phyloP scores from a whole-genome alignment of 305 asterid genomes.

The Galium porrigens region DNA sequence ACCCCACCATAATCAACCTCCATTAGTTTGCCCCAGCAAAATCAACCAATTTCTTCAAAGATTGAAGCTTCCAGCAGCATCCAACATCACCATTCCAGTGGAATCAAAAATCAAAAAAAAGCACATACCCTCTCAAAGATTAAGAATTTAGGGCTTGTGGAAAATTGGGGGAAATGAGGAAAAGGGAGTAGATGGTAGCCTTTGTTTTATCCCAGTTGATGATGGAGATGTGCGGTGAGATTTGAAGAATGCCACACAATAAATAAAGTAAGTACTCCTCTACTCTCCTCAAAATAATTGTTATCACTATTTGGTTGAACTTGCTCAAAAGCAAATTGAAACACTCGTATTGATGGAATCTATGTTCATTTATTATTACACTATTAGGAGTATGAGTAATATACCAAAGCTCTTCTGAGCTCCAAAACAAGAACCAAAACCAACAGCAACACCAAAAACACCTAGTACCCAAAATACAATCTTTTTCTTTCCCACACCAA shows the following conservation, averaged over 20 bases:
- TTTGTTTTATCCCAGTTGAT: constrained; percentile 21
- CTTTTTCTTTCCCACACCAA: constrained; percentile 38
- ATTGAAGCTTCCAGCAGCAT: constrained; percentile 25
- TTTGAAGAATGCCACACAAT: constrained; percentile 39
- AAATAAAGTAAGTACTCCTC: constrained; percentile 36
- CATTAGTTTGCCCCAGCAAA: constrained; percentile 27
- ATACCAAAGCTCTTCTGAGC: constrained; percentile 26
- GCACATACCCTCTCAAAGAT: constrained; percentile 1
- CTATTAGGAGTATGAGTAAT: constrained; percentile 8
- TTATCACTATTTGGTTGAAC: constrained; percentile 14
- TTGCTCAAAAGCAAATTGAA: constrained; percentile 17
- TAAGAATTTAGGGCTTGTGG: constrained; percentile 13
- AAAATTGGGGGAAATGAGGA: constrained; percentile 21
- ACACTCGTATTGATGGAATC: constrained; percentile 15
- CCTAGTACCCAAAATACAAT: constrained; percentile 23
- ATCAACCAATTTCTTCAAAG: constrained; percentile 15
- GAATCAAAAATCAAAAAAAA: constrained; percentile 1
- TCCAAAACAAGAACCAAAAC: constrained; percentile 22
- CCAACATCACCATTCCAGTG: constrained; percentile 22
- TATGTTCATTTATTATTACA: constrained; percentile 14
- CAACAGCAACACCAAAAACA: constrained; percentile 25
- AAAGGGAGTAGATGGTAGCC: constrained; percentile 21
- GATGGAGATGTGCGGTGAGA: constrained; percentile 73
- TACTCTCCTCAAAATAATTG: constrained; percentile 11
- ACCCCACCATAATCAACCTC: constrained; percentile 36